Base-by-base conservation (phyloP, 306 rosid species). In the Cicer cuneatum region DNA sequence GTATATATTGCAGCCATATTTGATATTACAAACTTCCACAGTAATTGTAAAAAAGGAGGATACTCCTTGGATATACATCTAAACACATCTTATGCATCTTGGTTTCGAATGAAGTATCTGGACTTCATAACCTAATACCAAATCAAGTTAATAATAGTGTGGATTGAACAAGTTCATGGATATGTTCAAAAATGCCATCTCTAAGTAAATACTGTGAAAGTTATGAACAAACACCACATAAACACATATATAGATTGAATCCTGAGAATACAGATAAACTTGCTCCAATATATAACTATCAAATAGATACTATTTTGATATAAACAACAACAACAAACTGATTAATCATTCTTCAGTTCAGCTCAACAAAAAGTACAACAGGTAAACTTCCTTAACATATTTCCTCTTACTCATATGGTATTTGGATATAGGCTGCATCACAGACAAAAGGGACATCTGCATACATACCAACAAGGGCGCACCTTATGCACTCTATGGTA, bases 401-500 rank as follows among this genome's bases (percentile, higher is more conserved):
- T 71, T 58, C 45, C 29, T 68, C 68, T 90, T 94, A 94, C 58
- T 92, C 96, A 6, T 85, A 87, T 45, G 99, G 99, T 29, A 94
- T 94, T 81, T 94, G 96, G 76, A 92, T 94, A 76, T 92, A 89
- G 15, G 97, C 97, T 16, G 97, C 99, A 38, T 94, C 97, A 15
- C 90, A 92, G 19, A 85, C 72, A 43, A 94, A 94, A 62, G 99
- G 99, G 81, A 94, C 45, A 65, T 94, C 96, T 4, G 97, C 97
- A 66, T 94, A 90, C 96, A 94, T 94, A 66, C 98, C 97, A 3
- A 78, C 68, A 70, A 94, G 92, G 78, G 98, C 97, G 72, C 97
- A 94, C 24, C 93, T 89, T 13, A 90, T 79, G 86, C 86, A 57
- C 76, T 91, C 96, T 80, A 91, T 73, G 76, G 90, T 92, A 0